Evolutionary conservation across 2,329 filamentous ascomycete species (phyloP), one percentile per base, ranked within the genome.

Genomic region (Dactylellina haptotyla): DNA sequence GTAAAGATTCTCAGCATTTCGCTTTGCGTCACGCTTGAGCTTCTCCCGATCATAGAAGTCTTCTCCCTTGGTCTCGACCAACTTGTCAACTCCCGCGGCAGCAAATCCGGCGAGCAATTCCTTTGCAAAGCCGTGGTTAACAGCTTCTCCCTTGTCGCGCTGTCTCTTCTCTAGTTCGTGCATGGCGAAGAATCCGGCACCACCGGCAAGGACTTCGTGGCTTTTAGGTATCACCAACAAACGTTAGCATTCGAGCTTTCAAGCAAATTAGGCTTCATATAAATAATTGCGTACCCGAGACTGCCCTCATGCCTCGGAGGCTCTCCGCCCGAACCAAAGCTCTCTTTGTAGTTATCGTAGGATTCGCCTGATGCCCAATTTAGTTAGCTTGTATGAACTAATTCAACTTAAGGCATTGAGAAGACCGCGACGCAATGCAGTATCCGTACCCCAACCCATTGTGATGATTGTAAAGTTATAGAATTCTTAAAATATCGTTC

Each of bases 21-120:
- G 57, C 78, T 81, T 80, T 2, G 83, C 84, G 43, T 83, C 34
- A 57, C 77, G 81, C 80, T 85, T 84, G 26, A 83, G 80, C 77
- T 81, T 82, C 78, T 85, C 83, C 45, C 79, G 79, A 78, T 85
- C 84, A 75, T 83, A 81, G 78, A 79, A 83, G 76, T 85, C 83
- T 71, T 81, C 81, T 51, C 84, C 84, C 79, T 84, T 84, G 66
- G 82, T 84, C 79, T 85, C 74, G 34, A 58, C 6, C 16, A 75
- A 45, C 41, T 75, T 75, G 10, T 75, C 74, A 34, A 43, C 63
- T 26, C 75, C 74, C 4, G 45, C 56, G 10, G 62, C 69, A 14
- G 62, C 74, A 12, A 70, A n/a, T 0, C 28, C 62, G 32, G 25
- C 74, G 5, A 75, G 48, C 12, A 70, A 4, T 34, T 75, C 74